Evolutionary conservation across 495 filamentous ascomycete species (phyloP), one percentile per base, ranked within the genome.

Genomic region (Tuber umbilicatum): DNA sequence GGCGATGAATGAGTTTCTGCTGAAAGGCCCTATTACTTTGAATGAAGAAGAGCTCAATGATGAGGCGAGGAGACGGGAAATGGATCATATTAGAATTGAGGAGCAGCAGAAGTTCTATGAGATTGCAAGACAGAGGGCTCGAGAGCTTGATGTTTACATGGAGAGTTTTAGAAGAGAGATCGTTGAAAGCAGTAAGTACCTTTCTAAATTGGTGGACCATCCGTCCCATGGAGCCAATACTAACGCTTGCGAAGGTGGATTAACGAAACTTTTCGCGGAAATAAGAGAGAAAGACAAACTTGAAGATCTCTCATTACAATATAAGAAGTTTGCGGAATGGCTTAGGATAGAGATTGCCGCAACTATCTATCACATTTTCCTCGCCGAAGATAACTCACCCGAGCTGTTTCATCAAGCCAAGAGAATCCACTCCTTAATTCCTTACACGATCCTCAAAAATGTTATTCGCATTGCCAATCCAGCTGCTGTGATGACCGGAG

Each of bases 241-340:
- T 85, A 68, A 85, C 68, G 23, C 21, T 64, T 42, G n/a, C 6
- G 42, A 74, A 90, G 89, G 97, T 85, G 95, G 95, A 16, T 86
- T 99, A 72, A 96, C 94, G 1, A 95, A 93, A 82, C 89, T 99
- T 35, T 97, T 99, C 83, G 86, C 90, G 73, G 95, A 97, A 83
- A 96, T 99, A 82, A 90, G 90, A 75, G 90, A 92, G 70, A 97
- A 98, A 85, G 84, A 91, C 60, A 92, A 87, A 23, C 93, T 99
- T 69, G 87, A 89, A 76, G 94, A 98, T 77, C 87, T 99, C 37
- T 94, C 91, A 79, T 88, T 95, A 40, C 94, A 98, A 82, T 99
- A 98, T 83, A 91, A 95, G 80, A 98, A 98, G 81, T 99, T 99
- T 81, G 94, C 94, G 40, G 95, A 99, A 84, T 99, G 95, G 95